Base-by-base conservation (phyloP, 129 eudicot genomes). In the Tagetes erecta region DNA sequence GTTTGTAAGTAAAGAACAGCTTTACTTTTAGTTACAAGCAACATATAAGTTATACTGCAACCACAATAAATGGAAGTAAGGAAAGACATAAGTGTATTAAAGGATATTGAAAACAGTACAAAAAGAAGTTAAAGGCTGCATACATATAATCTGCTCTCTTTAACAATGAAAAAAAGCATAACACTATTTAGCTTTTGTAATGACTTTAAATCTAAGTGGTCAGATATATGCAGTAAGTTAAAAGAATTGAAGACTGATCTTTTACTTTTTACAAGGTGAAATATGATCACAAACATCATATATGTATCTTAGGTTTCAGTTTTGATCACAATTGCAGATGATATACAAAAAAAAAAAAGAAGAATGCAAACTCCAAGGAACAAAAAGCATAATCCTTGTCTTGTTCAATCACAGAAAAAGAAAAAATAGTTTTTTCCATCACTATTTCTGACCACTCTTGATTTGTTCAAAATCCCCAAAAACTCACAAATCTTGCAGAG, bases 301-400 rank as follows among this genome's bases (percentile, higher is more conserved):
- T 38, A 39, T 30, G 71, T 39, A 39, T 51, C 53, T 64, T 31
- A 11, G 66, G 73, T 70, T 81, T 64, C 67, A 67, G 79, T 53
- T 58, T 82, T 72, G 81, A 77, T 8, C 84, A 84, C 87, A 80
- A 30, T 69, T 80, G 80, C 90, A 80, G 71, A 81, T 80, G 81
- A 77, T 72, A 72, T 50, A 46, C 74, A 55, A 35, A 52, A 79
- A 72, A 58, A 58, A 67, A 72, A 53, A 64, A 53, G 67, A 80
- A 68, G 74, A 83, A 55, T 81, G 72, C 95, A 91, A 88, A 88
- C 87, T 84, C 78, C 95, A 86, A 91, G 95, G 92, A 79, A 78
- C 89, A 87, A 82, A 90, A 90, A 81, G 91, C 93, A 87, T 77
- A 83, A 87, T 71, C 80, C 78, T 71, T 84, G 95, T 91, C 86